Evolutionary conservation across 805 yeast species (phyloP).

Genomic region (Lipomyces orientalis): DNA sequence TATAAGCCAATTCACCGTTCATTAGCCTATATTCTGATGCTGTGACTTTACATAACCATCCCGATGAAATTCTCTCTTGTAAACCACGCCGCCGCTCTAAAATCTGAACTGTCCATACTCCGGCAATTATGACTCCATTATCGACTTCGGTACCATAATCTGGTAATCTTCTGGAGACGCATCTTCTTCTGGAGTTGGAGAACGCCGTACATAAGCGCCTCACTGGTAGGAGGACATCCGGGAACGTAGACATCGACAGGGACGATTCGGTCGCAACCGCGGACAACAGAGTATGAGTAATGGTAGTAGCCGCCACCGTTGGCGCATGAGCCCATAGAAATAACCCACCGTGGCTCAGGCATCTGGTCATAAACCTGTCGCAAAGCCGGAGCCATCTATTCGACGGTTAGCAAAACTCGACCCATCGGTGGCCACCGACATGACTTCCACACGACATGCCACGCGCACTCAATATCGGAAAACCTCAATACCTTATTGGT

Average conservation of each 20-base stretch:
- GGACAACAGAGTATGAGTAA: constrained; percentile 83
- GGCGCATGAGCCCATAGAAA: constrained; percentile 93
- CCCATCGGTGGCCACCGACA: neutral
- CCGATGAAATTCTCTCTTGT: no score
- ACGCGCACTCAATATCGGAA: neutral
- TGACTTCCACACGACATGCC: neutral
- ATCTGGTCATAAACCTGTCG: constrained; percentile 93
- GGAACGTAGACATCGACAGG: constrained; percentile 93
- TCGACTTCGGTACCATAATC: constrained; percentile 53
- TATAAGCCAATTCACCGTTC: neutral
- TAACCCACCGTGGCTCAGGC: constrained; percentile 95
- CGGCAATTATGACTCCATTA: constrained; percentile 1
- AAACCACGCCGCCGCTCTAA: neutral
- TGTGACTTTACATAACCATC: neutral
- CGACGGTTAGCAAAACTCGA: neutral
- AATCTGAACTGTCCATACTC: neutral
- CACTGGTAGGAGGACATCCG: constrained; percentile 91
- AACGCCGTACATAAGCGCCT: constrained; percentile 88
- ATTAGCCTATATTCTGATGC: neutral
- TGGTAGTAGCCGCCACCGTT: constrained; percentile 94
- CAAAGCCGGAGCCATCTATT: constrained; percentile 82
- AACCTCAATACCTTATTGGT: constrained; percentile 62
- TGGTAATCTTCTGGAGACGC: constrained; percentile 77
- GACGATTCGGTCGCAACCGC: constrained; percentile 87
- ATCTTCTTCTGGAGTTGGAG: constrained; percentile 89